Evolutionary conservation across 2,329 filamentous ascomycete species (phyloP).

Genomic region (Atkinsonella hypoxylon): DNA sequence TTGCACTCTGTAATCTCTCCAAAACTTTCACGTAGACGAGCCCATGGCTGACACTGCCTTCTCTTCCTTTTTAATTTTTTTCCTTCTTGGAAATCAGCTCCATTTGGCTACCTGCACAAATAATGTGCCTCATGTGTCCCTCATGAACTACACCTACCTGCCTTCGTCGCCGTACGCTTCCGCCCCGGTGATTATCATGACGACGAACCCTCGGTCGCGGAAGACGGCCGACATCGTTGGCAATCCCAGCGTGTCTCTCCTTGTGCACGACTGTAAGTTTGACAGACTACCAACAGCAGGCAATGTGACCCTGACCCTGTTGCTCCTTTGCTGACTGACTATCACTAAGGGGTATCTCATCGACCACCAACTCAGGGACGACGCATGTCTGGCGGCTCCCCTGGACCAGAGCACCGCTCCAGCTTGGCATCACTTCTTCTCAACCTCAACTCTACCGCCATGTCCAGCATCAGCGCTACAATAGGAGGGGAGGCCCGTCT

Average conservation of each 20-base stretch:
- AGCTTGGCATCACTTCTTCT: conserved; percentile 73
- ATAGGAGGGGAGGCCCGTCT: conserved; percentile 82
- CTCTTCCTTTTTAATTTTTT: too few species aligned
- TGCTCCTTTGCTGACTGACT: too few species aligned
- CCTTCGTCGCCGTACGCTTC: conserved; percentile 58
- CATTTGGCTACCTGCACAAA: conserved; percentile 85
- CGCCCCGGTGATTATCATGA: conserved; percentile 87
- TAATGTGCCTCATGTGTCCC: conserved; percentile 78
- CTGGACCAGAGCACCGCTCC: conserved; percentile 52
- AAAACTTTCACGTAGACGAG: too few species aligned
- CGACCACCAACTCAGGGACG: conserved; percentile 64
- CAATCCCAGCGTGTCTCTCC: conserved; percentile 79
- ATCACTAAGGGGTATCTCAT: conserved; percentile 64
- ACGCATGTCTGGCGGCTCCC: conserved; percentile 48
- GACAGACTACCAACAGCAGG: background rate
- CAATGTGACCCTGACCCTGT: too few species aligned
- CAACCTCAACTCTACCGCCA: conserved; percentile 79
- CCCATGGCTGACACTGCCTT: too few species aligned
- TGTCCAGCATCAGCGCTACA: conserved; percentile 82
- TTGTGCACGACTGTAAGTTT: conserved; percentile 77
- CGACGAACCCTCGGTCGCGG: conserved; percentile 66
- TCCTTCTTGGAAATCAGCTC: conserved; percentile 42
- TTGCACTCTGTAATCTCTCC: background rate
- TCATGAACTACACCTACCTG: conserved; percentile 99
- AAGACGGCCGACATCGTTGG: conserved; percentile 71